Base-by-base conservation (phyloP, 352 stramenopile species). In the Pythium pyrilobum region DNA sequence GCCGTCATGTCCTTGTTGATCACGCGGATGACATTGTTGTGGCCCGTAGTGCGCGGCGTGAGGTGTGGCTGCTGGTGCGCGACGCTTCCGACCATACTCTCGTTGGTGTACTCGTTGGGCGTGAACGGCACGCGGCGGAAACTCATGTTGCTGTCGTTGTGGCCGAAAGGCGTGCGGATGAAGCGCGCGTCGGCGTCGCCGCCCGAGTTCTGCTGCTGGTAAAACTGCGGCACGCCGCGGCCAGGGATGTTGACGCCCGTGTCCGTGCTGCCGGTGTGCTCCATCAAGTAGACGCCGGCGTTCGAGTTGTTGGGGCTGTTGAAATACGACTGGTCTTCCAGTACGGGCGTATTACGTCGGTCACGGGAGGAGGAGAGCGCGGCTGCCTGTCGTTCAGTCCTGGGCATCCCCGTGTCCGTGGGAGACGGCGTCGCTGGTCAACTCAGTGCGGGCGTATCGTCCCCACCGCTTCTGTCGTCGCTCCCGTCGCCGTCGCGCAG, bases 1-100 rank as follows among this genome's bases (percentile, higher is more conserved):
- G 82, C 59, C 33, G 81, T 89, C 80, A 95, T 90, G 55, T 95
- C 84, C 64, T 95, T 95, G 70, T 95, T 88, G 59, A 95, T 95
- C 15, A 95, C 84, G 39, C 84, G 84, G 42, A 95, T 90, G 56
- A 89, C 79, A 53, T 87, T 90, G 62, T 89, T 82, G 43, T 81
- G 68, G 49, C 64, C 71, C 9, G 62, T 69, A 18, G 73, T 68
- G 43, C 71, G 80, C 10, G 77, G 84, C 32, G 73, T 77, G 25
- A 86, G 82, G 23, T 81, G 65, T 38, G 78, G 77, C 52, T 87
- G 77, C 52, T 87, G 78, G 57, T 78, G 41, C 32, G 56, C 23
- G 16, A 66, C 56, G 21, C 37, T 55, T 20, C 58, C 66, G 16
- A 76, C 76, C 9, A 75, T 64, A 48, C 72, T 88, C 37, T 72